Evolutionary conservation across 148 eudicot genomes (phyloP).

Genomic region (Salicornia ramosissima): DNA sequence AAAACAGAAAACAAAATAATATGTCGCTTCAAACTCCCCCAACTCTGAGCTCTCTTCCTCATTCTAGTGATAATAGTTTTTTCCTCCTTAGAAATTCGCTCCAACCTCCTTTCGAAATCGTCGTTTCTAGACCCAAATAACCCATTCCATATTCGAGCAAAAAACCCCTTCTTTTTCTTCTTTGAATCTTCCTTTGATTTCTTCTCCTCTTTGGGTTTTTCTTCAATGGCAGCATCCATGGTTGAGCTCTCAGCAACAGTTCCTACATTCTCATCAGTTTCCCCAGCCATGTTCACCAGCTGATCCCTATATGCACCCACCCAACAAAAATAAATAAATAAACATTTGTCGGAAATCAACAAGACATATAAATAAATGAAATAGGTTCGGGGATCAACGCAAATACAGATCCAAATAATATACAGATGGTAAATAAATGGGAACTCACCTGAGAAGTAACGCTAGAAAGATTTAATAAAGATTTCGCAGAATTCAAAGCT

Average conservation of each 20-base stretch:
- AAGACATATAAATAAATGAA: neutral
- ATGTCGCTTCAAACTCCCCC: constrained; percentile 49
- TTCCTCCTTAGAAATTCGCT: constrained; percentile 73
- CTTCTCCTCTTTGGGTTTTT: constrained; percentile 24
- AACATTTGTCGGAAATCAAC: neutral
- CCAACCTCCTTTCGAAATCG: constrained; percentile 71
- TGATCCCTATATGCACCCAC: constrained; percentile 1
- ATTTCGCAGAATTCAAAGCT: constrained; percentile 17
- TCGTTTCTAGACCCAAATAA: constrained; percentile 50
- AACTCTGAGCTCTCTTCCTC: constrained; percentile 56
- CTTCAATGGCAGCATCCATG: constrained; percentile 29
- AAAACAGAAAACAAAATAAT: constrained; percentile 54
- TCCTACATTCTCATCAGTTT: constrained; percentile 39
- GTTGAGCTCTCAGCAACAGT: constrained; percentile 26
- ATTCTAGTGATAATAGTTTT: constrained; percentile 53
- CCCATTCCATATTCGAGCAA: constrained; percentile 64
- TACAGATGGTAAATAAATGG: neutral
- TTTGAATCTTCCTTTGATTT: constrained; percentile 22
- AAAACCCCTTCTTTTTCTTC: constrained; percentile 51
- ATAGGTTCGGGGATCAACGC: neutral
- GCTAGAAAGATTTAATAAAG: neutral
- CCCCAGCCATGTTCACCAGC: constrained; percentile 58
- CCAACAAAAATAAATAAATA: neutral
- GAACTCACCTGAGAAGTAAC: constrained; percentile 17
- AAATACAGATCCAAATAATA: neutral